Evolutionary conservation across 331 rosid species (phyloP), one percentile per base, ranked within the genome.

Genomic region (Cydonia oblonga): DNA sequence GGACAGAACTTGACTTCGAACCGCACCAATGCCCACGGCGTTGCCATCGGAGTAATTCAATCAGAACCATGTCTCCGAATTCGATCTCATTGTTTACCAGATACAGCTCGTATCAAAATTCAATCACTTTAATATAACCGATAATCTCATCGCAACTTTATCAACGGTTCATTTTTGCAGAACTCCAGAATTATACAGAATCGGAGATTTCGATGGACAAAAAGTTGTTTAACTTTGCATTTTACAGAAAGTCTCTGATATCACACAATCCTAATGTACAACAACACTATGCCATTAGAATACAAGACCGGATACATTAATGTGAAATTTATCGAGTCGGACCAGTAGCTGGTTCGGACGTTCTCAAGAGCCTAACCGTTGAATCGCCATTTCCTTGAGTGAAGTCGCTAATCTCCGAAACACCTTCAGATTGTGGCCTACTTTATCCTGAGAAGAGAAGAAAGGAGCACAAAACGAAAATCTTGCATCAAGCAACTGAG

Each of bases 361-460:
- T 53, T 67, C 57, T 89, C 81, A 90, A 51, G 76, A 69, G 35
- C 61, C 78, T 64, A 84, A 46, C 76, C 84, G 90, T 58, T 84
- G 93, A 77, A 88, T 82, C 30, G 93, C 78, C 63, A 89, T 68
- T 78, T 89, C 99, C 87, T 91, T 89, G 42, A 90, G 86, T 9
- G 96, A 95, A 80, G 93, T 86, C 60, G 83, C 89, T 73, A 91
- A 78, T 83, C 97, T 86, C 44, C 81, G 77, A 64, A 95, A 91
- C 73, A 95, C 90, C 89, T 88, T 95, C 26, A 95, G 89, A 78
- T 79, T 85, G 77, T 84, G 96, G 20, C 92, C 96, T 67, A 95
- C 71, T 87, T 91, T 89, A 61, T 86, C 42, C 99, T 91, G 96
- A 49, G 77, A 80, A 30, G 28, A 71, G 22, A 70, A 70, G 9